A percentile compares a stretch with the other conserved stretches of the same genome.
phyloP scores from a whole-genome alignment of 306 rosid genomes.

The Cicer arietinum region DNA sequence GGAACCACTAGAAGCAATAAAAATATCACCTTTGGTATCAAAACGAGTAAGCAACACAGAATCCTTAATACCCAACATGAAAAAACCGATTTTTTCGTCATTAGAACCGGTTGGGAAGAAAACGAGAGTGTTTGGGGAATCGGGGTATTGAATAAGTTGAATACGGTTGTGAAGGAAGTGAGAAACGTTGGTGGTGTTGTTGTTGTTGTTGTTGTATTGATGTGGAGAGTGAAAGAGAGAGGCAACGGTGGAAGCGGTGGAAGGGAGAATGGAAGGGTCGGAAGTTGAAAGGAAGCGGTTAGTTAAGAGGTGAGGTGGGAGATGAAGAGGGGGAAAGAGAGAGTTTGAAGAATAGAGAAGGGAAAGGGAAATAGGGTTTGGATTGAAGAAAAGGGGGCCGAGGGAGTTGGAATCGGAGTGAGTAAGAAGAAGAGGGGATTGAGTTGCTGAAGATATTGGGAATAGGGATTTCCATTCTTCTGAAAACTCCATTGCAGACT shows the following conservation, averaged over 20 bases:
- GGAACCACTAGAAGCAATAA: slow-evolving; percentile 33
- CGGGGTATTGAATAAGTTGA: slow-evolving; percentile 50
- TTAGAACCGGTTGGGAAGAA: slow-evolving; percentile 68
- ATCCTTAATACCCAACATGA: slow-evolving; percentile 38
- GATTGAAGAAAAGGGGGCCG: slow-evolving; percentile 77
- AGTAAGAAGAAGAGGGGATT: slow-evolving; percentile 42
- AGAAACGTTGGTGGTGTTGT: slow-evolving; percentile 11
- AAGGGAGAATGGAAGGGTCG: slow-evolving; percentile 56
- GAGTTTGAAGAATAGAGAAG: slow-evolving; percentile 53
- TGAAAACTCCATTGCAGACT: slow-evolving; percentile 40
- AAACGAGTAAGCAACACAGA: slow-evolving; percentile 31
- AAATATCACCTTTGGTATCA: slow-evolving; percentile 38
- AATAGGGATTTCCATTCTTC: slow-evolving; percentile 65
- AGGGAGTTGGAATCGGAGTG: slow-evolving; percentile 9
- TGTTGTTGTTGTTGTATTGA: slow-evolving; percentile 8
- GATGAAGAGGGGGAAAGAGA: slow-evolving; percentile 52
- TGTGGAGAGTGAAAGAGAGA: slow-evolving; percentile 40
- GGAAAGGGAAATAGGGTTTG: slow-evolving; percentile 44
- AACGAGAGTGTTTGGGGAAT: slow-evolving; percentile 38
- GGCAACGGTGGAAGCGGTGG: slow-evolving; percentile 59
- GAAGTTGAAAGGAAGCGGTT: slow-evolving; percentile 54
- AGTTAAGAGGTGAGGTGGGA: slow-evolving; percentile 47
- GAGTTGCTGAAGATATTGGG: slow-evolving; percentile 55
- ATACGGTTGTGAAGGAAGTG: slow-evolving; percentile 52
- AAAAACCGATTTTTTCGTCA: slow-evolving; percentile 58